Base-by-base conservation (phyloP, 164 flowering plant species). In the Nymphaea colorata region DNA sequence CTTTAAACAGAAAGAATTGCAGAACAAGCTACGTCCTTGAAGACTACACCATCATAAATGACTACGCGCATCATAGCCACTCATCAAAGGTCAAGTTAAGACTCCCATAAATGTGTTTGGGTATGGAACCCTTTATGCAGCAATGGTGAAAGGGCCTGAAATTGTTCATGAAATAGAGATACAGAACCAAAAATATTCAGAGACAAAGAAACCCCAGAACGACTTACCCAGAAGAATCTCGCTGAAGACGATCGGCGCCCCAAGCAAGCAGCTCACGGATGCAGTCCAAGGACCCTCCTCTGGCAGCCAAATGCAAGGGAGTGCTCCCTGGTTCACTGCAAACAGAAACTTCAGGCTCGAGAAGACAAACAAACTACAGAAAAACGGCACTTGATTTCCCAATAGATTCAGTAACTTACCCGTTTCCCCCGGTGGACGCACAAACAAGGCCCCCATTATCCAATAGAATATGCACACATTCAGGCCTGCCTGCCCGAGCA, bases 271-370 rank as follows among this genome's bases (percentile, higher is more conserved):
- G 69, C 73, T 84, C 83, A 2, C 98, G 81, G 57, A 93, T 77
- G 73, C 96, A 94, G 75, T 91, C 98, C 77, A 91, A 75, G 71
- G 91, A 87, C 42, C 99, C 99, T n/a, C 88, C 91, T 75, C 96
- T 83, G 25, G 99, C 99, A 64, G 97, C 99, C 81, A 94, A 78
- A 87, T 94, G 99, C 81, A 94, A 95, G 16, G 99, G 87, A 4
- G 95, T 87, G 79, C 90, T 90, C 53, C 96, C 97, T 0, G 87
- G 87, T 51, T 66, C 66, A 87, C 25, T 96, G 91, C 86, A 47
- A 77, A 69, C 42, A 25, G 76, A 18, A 61, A 74, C 67, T 63
- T 17, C 51, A 64, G 62, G 25, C 64, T 17, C 10, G 5, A 8
- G 8, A 51, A 5, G 14, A 51, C 57, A 51, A 51, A 51, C 57